Evolutionary conservation across 176 grass and related monocot genomes (phyloP).

Genomic region (Tillandsia fasciculata): DNA sequence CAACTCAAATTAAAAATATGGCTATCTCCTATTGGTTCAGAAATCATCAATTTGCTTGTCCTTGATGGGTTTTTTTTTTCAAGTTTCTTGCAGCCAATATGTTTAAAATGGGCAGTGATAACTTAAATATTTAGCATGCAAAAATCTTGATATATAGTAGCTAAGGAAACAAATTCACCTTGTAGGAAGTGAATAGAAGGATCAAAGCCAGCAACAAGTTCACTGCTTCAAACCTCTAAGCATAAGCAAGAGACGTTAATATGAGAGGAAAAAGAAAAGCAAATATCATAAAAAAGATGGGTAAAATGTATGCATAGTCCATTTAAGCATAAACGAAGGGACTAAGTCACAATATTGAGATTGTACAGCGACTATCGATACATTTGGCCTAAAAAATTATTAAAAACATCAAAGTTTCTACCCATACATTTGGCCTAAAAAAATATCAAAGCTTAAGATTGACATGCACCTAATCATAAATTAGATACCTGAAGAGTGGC

Average conservation of each 20-base stretch:
- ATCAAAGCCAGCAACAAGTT: slow-evolving; percentile 81
- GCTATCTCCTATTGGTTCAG: too few relatives aligned
- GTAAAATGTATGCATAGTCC: too few relatives aligned
- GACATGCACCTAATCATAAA: not conserved
- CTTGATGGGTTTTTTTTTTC: too few relatives aligned
- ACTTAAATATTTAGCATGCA: slow-evolving; percentile 6
- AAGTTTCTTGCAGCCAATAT: too few relatives aligned
- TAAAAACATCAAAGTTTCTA: slow-evolving; percentile 4
- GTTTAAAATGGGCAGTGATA: not conserved
- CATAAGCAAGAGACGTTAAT: slow-evolving; percentile 19
- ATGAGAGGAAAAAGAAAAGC: slow-evolving; percentile 2
- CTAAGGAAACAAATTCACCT: slow-evolving; percentile 44
- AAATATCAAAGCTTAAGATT: slow-evolving; percentile 7
- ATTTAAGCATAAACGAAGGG: too few relatives aligned
- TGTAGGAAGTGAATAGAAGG: slow-evolving; percentile 87
- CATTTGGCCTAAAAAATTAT: not conserved
- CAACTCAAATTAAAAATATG: too few relatives aligned
- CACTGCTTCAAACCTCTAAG: slow-evolving; percentile 93
- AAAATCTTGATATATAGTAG: not conserved
- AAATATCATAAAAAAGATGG: slow-evolving; percentile 11
- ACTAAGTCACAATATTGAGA: too few relatives aligned
- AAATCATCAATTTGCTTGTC: too few relatives aligned
- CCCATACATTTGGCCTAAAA: too few relatives aligned
- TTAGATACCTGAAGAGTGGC: slow-evolving; percentile 73
- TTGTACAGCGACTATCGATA: too few relatives aligned